These are phyloP conservation scores for Actinomortierella wolfii DNA, from an alignment of 371 early-diverging fungal genomes.

Conservation along the genomic window DNA sequence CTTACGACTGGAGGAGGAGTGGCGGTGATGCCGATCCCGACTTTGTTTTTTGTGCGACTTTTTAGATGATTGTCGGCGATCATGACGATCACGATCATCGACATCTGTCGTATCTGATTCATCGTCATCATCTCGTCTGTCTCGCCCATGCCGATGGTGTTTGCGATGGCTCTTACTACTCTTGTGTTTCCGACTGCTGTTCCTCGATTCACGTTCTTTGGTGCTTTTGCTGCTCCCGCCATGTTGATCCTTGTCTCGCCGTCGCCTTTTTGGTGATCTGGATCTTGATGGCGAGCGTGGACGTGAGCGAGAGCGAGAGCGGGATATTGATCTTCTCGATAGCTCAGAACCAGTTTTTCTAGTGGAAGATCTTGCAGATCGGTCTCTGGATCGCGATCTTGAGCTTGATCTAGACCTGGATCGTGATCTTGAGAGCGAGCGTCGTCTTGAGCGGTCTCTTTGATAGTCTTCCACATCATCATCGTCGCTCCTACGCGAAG, in stretches of 20 bases:
- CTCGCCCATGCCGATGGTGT: too few relatives aligned
- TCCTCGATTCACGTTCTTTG: constrained; percentile 1
- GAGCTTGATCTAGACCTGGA: constrained; percentile 2
- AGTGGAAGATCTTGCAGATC: too few relatives aligned
- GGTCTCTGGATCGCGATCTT: constrained; percentile 3
- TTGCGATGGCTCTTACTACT: neutral
- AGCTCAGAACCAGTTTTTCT: neutral
- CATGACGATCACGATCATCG: neutral
- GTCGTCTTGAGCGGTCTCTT: too few relatives aligned
- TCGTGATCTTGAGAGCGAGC: constrained; percentile 3
- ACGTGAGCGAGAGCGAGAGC: constrained; percentile 1
- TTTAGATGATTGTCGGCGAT: constrained; percentile 5
- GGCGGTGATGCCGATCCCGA: neutral
- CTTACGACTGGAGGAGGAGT: neutral
- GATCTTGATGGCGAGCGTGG: constrained; percentile 1
- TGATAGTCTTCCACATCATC: too few relatives aligned
- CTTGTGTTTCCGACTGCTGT: neutral
- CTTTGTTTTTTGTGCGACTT: constrained; percentile 1
- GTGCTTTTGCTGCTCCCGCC: constrained; percentile 1
- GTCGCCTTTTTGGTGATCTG: neutral
- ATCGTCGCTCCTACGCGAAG: too few relatives aligned
- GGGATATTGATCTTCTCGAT: constrained; percentile 7
- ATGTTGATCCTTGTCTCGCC: constrained; percentile 1
- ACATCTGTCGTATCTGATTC: neutral
- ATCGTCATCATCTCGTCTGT: neutral